Percentiles rank a stretch among this genome's conserved stretches.
These are phyloP conservation scores for Aureobasidium sp. DNA, from an alignment of 2,329 filamentous ascomycete species.

Conservation along the genomic window DNA sequence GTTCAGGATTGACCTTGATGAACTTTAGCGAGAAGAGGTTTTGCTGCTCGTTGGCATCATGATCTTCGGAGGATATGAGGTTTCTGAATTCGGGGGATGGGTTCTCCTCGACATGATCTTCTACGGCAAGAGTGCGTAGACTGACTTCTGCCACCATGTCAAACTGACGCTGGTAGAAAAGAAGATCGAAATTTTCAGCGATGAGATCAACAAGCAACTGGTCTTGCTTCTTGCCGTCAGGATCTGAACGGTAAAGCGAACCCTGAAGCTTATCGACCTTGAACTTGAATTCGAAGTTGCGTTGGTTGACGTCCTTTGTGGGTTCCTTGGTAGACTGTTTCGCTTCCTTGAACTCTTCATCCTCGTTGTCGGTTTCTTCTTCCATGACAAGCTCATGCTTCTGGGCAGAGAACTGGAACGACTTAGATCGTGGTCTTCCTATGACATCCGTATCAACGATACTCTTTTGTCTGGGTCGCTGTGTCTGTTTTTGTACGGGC, in stretches of 20 bases:
- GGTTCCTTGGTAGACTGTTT: conserved; percentile 42
- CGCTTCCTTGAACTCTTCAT: conserved; percentile 54
- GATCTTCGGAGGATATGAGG: conserved; percentile 86
- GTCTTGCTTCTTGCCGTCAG: conserved; percentile 66
- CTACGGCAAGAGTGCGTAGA: conserved; percentile 75
- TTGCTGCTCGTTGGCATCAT: conserved; percentile 59
- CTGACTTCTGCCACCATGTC: conserved; percentile 92
- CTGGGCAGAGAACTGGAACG: conserved; percentile 64
- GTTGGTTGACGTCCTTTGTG: conserved; percentile 66
- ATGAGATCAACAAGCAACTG: conserved; percentile 82
- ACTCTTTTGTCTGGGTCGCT: conserved; percentile 16
- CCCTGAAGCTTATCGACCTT: conserved; percentile 90
- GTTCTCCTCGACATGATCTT: conserved; percentile 88
- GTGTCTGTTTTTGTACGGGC: conserved; percentile 14
- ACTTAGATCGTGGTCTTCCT: conserved; percentile 56
- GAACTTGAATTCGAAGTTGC: conserved; percentile 94
- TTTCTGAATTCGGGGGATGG: conserved; percentile 88
- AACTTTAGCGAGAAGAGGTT: conserved; percentile 86
- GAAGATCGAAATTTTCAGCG: conserved; percentile 77
- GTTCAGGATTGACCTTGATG: conserved; percentile 77
- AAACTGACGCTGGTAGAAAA: conserved; percentile 79
- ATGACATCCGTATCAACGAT: conserved; percentile 29
- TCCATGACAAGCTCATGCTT: conserved; percentile 73
- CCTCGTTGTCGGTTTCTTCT: conserved; percentile 51
- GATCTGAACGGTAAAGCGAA: conserved; percentile 80